Percentiles rank a stretch among this genome's conserved stretches.
phyloP scores from a whole-genome alignment of 108 stramenopile genomes.

The Pseudonitzschia multistriata region DNA sequence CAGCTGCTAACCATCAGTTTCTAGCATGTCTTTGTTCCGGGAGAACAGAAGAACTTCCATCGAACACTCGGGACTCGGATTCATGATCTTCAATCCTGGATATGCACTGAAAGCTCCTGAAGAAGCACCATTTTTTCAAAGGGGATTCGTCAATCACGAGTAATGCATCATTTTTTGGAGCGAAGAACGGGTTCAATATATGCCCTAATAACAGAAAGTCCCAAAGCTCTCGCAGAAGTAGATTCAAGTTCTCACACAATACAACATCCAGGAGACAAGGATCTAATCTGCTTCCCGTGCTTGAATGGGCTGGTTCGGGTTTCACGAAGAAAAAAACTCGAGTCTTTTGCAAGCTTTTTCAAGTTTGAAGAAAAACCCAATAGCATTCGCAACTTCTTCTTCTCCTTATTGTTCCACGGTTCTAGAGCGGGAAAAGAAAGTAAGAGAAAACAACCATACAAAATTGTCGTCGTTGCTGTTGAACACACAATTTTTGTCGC shows the following conservation, averaged over 20 bases:
- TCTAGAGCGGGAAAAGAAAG: background rate
- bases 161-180: background rate
- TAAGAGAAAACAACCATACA: too few relatives aligned
- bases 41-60: background rate
- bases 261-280: background rate
- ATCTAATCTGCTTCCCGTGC: background rate
- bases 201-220: background rate
- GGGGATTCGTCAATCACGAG: background rate
- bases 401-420: background rate
- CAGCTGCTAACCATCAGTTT: constrained; percentile 1
- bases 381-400: background rate
- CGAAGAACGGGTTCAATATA: background rate
- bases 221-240: background rate
- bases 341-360: too few relatives aligned
- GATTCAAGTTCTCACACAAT: background rate
- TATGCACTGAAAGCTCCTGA: background rate
- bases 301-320: too few relatives aligned
- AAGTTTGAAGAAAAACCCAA: background rate
- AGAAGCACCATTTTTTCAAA: background rate
- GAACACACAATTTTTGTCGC: too few relatives aligned
- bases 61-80: background rate
- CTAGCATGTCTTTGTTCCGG: background rate
- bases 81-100: background rate
- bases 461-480: too few relatives aligned
- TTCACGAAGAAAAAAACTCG: too few relatives aligned